A percentile compares a stretch with the other conserved stretches of the same genome.
Conservation (phyloP, 345 rosid genomes). For the Populus davidiana region DNA sequence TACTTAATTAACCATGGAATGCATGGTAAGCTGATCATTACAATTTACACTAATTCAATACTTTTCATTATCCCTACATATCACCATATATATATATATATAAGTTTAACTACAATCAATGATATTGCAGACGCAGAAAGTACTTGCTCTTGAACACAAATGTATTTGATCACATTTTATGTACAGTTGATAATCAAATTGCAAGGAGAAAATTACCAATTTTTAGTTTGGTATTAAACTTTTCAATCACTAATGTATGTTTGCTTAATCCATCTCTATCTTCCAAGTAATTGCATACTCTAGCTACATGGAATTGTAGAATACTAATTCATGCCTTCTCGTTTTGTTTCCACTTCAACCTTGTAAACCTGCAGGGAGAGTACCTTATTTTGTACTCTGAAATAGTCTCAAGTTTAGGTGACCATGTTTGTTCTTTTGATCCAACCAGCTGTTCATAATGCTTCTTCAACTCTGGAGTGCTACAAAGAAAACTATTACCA, state of each 20-base stretch:
- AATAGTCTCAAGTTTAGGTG: constrained; percentile 81
- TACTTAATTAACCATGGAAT: neutral
- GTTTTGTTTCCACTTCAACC: constrained; percentile 52
- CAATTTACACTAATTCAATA: no score
- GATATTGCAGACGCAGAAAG: neutral
- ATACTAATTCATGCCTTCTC: constrained; percentile 8
- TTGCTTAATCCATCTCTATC: neutral
- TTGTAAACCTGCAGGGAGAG: constrained; percentile 60
- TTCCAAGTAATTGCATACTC: neutral
- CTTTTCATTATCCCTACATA: no score
- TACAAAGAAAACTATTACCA: constrained; percentile 48
- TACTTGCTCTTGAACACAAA: neutral
- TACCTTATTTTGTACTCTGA: constrained; percentile 62
- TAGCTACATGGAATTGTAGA: neutral
- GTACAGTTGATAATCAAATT: neutral
- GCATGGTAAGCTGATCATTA: neutral
- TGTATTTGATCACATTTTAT: neutral
- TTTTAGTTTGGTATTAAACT: neutral
- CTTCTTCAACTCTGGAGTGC: constrained; percentile 90
- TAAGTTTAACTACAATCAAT: neutral
- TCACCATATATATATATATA: no score
- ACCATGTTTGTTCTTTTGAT: constrained; percentile 67
- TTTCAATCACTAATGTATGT: neutral
- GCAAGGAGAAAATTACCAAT: neutral
- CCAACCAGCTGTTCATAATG: constrained; percentile 76